phyloP scores from a whole-genome alignment of 176 grass and related monocot species.

The Oryza longistaminata region DNA sequence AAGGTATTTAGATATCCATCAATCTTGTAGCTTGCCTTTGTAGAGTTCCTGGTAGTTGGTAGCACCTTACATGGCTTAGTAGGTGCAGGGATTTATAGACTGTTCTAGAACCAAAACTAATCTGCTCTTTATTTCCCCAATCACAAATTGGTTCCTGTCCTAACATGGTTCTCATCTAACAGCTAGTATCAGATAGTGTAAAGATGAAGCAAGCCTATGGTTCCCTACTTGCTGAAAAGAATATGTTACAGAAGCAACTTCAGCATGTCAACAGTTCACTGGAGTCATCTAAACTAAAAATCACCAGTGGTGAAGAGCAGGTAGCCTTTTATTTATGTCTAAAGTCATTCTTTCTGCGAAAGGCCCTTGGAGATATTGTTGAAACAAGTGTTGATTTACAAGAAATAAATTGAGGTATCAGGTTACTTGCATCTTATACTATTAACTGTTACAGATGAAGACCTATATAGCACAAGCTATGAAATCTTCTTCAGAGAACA shows the following conservation, averaged over 20 bases:
- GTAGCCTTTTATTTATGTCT: constrained; percentile 40
- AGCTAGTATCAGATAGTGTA: constrained; percentile 96
- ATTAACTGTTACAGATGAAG: constrained; percentile 64
- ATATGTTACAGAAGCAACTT: constrained; percentile 79
- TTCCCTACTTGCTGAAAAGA: constrained; percentile 88
- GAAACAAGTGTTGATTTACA: neutral
- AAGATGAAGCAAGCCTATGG: constrained; percentile 86
- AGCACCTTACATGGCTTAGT: neutral
- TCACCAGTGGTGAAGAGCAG: constrained; percentile 77
- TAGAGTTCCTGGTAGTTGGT: neutral
- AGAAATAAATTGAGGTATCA: neutral
- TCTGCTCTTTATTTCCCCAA: neutral
- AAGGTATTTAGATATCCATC: constrained; percentile 81
- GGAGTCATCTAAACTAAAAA: constrained; percentile 83
- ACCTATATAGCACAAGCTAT: constrained; percentile 64
- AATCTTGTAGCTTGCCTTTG: neutral
- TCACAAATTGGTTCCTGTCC: neutral
- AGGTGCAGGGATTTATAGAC: neutral
- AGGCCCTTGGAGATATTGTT: neutral
- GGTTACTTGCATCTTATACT: neutral
- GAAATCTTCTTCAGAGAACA: constrained; percentile 79
- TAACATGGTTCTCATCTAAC: constrained; percentile 50
- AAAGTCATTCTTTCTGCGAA: constrained; percentile 1
- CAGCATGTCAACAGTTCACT: constrained; percentile 67
- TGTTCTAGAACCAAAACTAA: neutral